Evolutionary conservation across 257 asterid species (phyloP), one percentile per base, ranked within the genome.

Genomic region (Eustoma russellianum): DNA sequence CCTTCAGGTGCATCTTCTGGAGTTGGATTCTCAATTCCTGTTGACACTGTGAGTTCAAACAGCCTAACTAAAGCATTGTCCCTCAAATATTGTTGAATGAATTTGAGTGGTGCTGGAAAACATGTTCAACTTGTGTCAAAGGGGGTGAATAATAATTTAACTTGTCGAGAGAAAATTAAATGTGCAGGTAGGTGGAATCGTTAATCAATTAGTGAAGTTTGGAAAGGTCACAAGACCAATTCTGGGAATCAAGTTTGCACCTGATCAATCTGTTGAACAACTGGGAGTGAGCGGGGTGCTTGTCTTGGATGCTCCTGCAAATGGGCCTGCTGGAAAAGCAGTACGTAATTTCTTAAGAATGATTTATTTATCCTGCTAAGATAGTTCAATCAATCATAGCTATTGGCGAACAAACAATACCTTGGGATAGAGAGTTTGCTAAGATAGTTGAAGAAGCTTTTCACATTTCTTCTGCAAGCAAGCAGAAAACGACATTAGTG

Each of bases 301-400:
- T 49, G 94, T 92, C 62, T 58, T 92, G 71, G 99, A 92, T 64
- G 99, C 99, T 75, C 99, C 97, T 57, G 68, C 79, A 33, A 69
- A 81, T 66, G 97, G 95, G 59, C 99, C 99, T n/a, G 99, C 99
- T 38, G 99, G 99, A 76, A 92, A 92, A 92, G 99, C 99, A 14
- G 97, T 92, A 83, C 33, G 95, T 65, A 17, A 33, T 4, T 62
- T 70, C 13, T 43, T 53, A 33, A 8, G 5, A 4, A 38, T 38
- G 9, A 38, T 7, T 1, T 38, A 38, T 0, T 1, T 24, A 24
- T 2, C 30, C 30, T 1, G 30, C 30, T 24, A 24, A 24, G 28
- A 24, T 24, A 24, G 30, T 24, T 24, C n/a, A n/a, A n/a, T n/a
- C n/a, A n/a, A n/a, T n/a, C n/a, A n/a, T n/a, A n/a, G n/a, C n/a